phyloP scores from a whole-genome alignment of 2,329 filamentous ascomycete genomes.

The Neofusicoccum cordaticola region DNA sequence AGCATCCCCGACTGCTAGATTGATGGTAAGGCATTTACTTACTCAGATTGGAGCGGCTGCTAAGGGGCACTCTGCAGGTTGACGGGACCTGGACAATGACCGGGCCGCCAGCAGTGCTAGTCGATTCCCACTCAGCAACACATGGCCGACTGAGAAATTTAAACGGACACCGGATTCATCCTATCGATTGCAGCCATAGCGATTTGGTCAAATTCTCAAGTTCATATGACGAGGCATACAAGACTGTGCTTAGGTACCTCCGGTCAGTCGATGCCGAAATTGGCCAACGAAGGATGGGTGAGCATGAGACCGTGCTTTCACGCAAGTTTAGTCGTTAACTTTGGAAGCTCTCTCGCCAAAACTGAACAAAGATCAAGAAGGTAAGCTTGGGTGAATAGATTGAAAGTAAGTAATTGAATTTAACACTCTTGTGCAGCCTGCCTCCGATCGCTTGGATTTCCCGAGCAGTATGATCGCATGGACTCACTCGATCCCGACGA shows the following conservation, averaged over 20 bases:
- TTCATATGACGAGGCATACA: not conserved
- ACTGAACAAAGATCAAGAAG: not conserved
- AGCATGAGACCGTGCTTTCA: too few species aligned
- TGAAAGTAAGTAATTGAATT: not conserved
- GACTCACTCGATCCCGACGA: not conserved
- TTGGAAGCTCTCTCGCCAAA: not conserved
- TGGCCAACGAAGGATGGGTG: not conserved
- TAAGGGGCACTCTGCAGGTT: not conserved
- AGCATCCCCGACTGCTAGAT: not conserved
- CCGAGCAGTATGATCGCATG: not conserved
- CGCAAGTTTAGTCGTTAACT: not conserved
- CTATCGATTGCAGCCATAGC: not conserved
- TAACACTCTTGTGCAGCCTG: not conserved
- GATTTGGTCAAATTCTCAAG: not conserved
- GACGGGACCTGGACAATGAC: not conserved
- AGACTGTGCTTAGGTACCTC: not conserved
- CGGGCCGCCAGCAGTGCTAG: not conserved
- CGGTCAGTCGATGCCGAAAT: not conserved
- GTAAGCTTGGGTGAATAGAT: not conserved
- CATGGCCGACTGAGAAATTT: not conserved
- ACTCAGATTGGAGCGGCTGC: not conserved
- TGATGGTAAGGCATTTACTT: not conserved
- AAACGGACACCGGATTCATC: not conserved
- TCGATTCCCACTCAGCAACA: not conserved
- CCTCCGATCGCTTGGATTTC: not conserved